phyloP scores from a whole-genome alignment of 2,329 filamentous ascomycete genomes.

The Pseudogymnoascus sp. region DNA sequence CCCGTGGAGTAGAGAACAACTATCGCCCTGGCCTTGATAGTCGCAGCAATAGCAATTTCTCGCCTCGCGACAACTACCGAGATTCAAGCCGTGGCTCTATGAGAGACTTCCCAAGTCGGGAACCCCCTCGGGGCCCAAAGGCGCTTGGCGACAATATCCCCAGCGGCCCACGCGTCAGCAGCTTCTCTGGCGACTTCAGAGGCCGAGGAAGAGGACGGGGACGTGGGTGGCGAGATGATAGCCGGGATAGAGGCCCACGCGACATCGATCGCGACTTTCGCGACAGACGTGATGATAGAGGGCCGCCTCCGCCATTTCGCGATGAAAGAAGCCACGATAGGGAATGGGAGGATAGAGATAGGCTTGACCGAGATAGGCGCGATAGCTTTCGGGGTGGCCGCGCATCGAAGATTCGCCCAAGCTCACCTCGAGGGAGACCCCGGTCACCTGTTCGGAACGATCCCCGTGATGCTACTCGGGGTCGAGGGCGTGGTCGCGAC shows the following conservation, averaged over 20 bases:
- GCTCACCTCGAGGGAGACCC: constrained; percentile 52
- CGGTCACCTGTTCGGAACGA: constrained; percentile 60
- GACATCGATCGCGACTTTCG: constrained; percentile 41
- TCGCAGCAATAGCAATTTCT: constrained; percentile 46
- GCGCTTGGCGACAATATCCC: constrained; percentile 57
- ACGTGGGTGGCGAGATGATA: constrained; percentile 52
- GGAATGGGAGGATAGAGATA: constrained; percentile 39
- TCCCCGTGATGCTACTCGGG: constrained; percentile 50
- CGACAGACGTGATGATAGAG: constrained; percentile 44
- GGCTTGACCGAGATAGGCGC: constrained; percentile 43
- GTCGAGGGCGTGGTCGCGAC: constrained; percentile 44
- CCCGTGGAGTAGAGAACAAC: constrained; percentile 18
- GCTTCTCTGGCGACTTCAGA: constrained; percentile 58
- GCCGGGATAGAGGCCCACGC: constrained; percentile 49
- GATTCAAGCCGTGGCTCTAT: constrained; percentile 34
- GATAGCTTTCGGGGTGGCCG: constrained; percentile 31
- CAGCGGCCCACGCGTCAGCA: constrained; percentile 58
- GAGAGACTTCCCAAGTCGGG: constrained; percentile 43
- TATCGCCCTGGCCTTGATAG: constrained; percentile 18
- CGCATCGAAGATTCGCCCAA: constrained; percentile 44
- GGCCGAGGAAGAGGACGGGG: constrained; percentile 47
- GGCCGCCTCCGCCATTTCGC: constrained; percentile 41
- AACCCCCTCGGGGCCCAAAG: constrained; percentile 76
- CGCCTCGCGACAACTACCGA: constrained; percentile 49
- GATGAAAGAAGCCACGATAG: constrained; percentile 54